Base-by-base conservation (phyloP, 306 rosid species). In the Castanospermum australe region DNA sequence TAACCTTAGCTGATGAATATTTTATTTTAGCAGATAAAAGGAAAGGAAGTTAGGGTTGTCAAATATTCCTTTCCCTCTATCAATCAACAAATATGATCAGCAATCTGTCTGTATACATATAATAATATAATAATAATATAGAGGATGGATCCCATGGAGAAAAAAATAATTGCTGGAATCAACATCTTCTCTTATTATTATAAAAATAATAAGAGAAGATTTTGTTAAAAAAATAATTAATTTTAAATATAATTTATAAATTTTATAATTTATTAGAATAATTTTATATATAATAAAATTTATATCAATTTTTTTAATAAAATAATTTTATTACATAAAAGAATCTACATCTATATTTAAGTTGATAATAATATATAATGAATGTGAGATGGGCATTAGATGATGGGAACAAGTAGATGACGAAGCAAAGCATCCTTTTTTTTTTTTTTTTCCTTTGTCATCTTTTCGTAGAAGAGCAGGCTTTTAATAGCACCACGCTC, bases 401-500 rank as follows among this genome's bases (percentile, higher is more conserved):
- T 36, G 55, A 69, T 68, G 55, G 55, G 81, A 75, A 85, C 86
- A 85, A 77, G 88, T 65, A 86, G 77, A 76, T 71, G 83, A 82
- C 84, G 77, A 81, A 71, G 86, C 79, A 75, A 79, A 89, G 81
- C 85, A 81, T 74, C 84, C 77, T 84, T 67, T 80, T 80, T 84
- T 85, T 8, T 0, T 52, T 65, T 82, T n/a, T 17, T 18, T 20
- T 10, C 0, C 21, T 75, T 79, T 85, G 85, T 92, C 87, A 81
- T 85, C 89, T 84, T 88, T 87, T 90, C 21, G 92, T 82, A 86
- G 89, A 87, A 87, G 78, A 85, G 91, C 91, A 85, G 89, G 79
- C 90, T 89, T 87, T 83, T 80, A 82, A 82, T 71, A 82, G 82
- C 87, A 80, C 89, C 93, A 87, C 84, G 92, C 92, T 87, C 68